Evolutionary conservation across 1,139 yeast genomes (phyloP), one percentile per base, ranked within the genome.

Genomic region (Hanseniaspora uvarum): DNA sequence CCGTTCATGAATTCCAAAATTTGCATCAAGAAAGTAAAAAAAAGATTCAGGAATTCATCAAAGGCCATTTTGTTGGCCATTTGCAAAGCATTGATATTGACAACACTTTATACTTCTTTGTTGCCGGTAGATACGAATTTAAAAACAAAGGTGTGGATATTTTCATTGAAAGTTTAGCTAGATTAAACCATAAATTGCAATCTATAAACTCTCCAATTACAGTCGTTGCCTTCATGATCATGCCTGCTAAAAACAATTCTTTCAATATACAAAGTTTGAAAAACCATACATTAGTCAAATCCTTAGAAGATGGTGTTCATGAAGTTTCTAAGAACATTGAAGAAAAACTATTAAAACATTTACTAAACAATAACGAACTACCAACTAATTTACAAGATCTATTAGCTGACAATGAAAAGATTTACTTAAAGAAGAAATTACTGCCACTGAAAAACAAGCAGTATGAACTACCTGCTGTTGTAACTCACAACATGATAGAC

Each of bases 11-110:
- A 71, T 92, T 92, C 73, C 98, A 92, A 71, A 92, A 92, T 70
- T 75, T 92, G 69, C 98, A 92, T 71, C 96, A 96, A 24, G 71
- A 83, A 60, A 83, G 84, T 68, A 92, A 92, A 74, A 95, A 82
- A 55, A 87, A 87, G 68, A 89, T 92, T 66, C 84, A 88, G 64
- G 97, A 92, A 65, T 92, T 92, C 67, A 84, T 92, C 58, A 82
- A 94, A 62, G 98, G 98, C 59, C 98, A 92, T 68, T 92, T 92
- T 72, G 92, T 89, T 69, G 98, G 98, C 55, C 88, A 89, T 69
- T 83, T 87, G 66, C 96, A 92, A 70, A 38, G 39, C 23, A 92
- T 92, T 68, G 95, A 88, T 65, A 77, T 92, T 61, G 96, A 92
- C 56, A 87, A 92, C 65, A 92, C 98, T 19, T 73, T 92, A 58